These are phyloP conservation scores for Penicillium nordicum DNA, from an alignment of 2,329 filamentous ascomycete species.

Conservation along the genomic window DNA sequence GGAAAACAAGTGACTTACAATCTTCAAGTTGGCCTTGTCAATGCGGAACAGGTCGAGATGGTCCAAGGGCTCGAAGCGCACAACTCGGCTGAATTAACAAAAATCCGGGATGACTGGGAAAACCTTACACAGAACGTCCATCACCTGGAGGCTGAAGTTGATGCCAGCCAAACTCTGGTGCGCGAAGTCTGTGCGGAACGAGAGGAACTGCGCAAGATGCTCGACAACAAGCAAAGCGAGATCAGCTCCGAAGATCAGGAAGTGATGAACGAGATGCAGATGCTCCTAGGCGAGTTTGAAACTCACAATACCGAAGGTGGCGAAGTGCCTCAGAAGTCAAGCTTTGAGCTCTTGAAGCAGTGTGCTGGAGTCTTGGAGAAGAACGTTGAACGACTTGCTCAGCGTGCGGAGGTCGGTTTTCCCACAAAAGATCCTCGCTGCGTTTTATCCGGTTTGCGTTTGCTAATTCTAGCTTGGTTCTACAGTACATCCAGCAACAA, in stretches of 20 bases:
- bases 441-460: neutral
- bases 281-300: conserved; percentile 40
- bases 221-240: conserved; percentile 39
- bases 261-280: conserved; percentile 42
- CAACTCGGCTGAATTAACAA: conserved; percentile 33
- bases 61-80: conserved; percentile 37
- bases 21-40: conserved; percentile 32
- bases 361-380: conserved; percentile 57
- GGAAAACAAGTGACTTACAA: conserved; percentile 19
- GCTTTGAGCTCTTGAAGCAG: conserved; percentile 40
- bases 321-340: conserved; percentile 35
- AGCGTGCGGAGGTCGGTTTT: conserved; percentile 42
- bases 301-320: conserved; percentile 33
- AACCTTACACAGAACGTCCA: conserved; percentile 33
- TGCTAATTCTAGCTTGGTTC: conserved; percentile 13
- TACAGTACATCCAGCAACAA: conserved; percentile 43
- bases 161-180: conserved; percentile 38
- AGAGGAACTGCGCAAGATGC: conserved; percentile 38
- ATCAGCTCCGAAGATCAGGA: conserved; percentile 42
- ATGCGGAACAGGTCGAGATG: conserved; percentile 39
- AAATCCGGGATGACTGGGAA: conserved; percentile 36
- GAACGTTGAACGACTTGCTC: conserved; percentile 44
- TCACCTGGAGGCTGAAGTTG: conserved; percentile 39
- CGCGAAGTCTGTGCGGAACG: conserved; percentile 39
- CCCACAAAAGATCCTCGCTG: neutral